Percentiles rank a stretch among this genome's conserved stretches.
phyloP scores from a whole-genome alignment of 352 stramenopile species.

The Globisporangium iwayamae region DNA sequence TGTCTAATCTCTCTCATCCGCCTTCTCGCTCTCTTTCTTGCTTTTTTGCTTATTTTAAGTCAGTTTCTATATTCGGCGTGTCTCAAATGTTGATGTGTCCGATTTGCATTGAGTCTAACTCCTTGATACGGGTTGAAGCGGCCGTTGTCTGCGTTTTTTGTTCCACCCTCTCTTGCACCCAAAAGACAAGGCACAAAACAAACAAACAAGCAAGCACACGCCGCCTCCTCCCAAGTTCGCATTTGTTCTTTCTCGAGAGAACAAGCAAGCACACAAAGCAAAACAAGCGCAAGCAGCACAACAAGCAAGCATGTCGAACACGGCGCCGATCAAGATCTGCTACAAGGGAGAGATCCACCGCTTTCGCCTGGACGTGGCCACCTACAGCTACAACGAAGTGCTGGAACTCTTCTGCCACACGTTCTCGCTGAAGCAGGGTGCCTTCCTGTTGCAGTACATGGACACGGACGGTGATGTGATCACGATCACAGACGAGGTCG shows the following conservation, averaged over 20 bases:
- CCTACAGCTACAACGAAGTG: constrained; percentile 45
- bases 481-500: constrained; percentile 63
- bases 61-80: not conserved
- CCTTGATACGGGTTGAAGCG: constrained; percentile 9
- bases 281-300: not conserved
- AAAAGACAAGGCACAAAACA: not conserved
- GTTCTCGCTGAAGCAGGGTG: constrained; percentile 38
- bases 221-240: not conserved
- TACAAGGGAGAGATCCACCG: constrained; percentile 85
- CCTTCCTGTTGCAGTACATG: constrained; percentile 81
- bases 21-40: not conserved
- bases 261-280: not conserved
- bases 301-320: constrained; percentile 33
- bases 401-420: constrained; percentile 56
- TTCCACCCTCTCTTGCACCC: constrained; percentile 9
- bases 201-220: constrained; percentile 4
- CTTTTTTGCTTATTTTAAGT: not conserved
- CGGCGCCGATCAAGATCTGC: constrained; percentile 74
- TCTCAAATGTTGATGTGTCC: not conserved
- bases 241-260: constrained; percentile 6
- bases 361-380: constrained; percentile 59
- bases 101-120: constrained; percentile 10
- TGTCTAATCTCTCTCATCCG: not conserved
- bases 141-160: not conserved
- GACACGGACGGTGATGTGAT: constrained; percentile 70